Evolutionary conservation across 2,329 filamentous ascomycete genomes (phyloP), one percentile per base, ranked within the genome.

Genomic region (Zelopaecilomyces penicillatus): DNA sequence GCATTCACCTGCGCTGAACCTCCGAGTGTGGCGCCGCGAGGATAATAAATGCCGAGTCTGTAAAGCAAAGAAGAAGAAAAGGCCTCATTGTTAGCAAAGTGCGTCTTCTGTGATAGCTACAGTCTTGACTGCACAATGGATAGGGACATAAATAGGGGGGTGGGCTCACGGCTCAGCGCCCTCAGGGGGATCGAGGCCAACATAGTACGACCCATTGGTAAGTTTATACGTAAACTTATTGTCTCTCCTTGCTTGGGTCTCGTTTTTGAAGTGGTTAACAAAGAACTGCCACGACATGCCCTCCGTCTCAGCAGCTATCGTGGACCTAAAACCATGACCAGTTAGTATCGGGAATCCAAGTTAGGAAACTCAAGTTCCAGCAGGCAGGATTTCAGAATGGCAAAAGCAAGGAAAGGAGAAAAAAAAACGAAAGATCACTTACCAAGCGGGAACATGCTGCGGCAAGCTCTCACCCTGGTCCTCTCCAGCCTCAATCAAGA

Each of bases 401-500:
- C 19, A 19, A 19, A 19, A 19, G 19, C 19, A 19, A 19, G 3
- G 19, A 19, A 19, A 19, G 19, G 19, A 19, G n/a, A 19, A 19
- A 19, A 3, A 19, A 19, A 19, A 19, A 19, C 19, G 19, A 19
- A 19, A 19, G 19, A 19, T 19, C 19, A 19, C 44, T 50, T 37
- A 54, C 52, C 37, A 37, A 19, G 43, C 35, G 1, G 51, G 54
- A 26, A 54, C 40, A 5, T 44, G 11, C 28, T 58, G 53, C 1
- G 52, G 5, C 0, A 49, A 37, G 0, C 33, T 39, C 5, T 54
- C 51, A 8, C 68, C 71, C 47, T 75, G 65, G 46, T 80, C 74
- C 40, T 73, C 72, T 36, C 75, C 76, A 31, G 75, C 75, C 52
- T 80, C 76, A 28, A 80, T 67, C 3, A 80, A 63, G 6, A 80